Base-by-base conservation (phyloP, 305 asterid genomes). In the Fraxinus sp. region DNA sequence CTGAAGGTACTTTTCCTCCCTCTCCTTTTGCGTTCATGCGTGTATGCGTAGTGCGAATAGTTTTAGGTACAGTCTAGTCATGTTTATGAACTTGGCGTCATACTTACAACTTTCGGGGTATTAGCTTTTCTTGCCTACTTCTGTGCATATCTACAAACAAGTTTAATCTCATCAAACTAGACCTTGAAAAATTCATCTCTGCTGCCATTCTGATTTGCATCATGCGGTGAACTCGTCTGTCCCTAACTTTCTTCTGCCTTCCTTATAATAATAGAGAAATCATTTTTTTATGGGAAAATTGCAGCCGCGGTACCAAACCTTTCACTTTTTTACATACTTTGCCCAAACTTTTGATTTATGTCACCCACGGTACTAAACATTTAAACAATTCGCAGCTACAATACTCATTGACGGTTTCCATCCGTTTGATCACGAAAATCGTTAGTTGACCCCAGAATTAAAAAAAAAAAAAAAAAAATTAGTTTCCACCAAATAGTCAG, bases 1-100 rank as follows among this genome's bases (percentile, higher is more conserved):
- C 88, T 94, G 41, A 94, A 93, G 98, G 99, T 96, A 88, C 64
- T 24, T 24, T 73, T 57, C 70, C 70, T n/a, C 64, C 77, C 87
- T 62, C 39, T 77, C 22, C 2, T 44, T 72, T 36, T 78, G 74
- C 46, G 55, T 78, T 37, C 41, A 77, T 64, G 71, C 62, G 26
- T 74, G 81, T 46, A 14, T 73, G 14, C 16, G 64, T 59, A 30
- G 55, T 71, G 77, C 26, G 13, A 41, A 39, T 77, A 74, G 72
- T 28, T 79, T 80, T 76, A 30, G 41, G 39, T 75, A 14, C 74
- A 18, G 68, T 66, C 70, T 82, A 59, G 44, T 32, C 77, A 10
- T 79, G 77, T 79, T 84, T 76, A 39, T 64, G 73, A 64, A 24
- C 73, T 64, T 64, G 73, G 24, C 24, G 35, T 64, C 73, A 1